A percentile compares a stretch with the other conserved stretches of the same genome.
phyloP scores from a whole-genome alignment of 129 eudicot species.

The Arctium lappa region DNA sequence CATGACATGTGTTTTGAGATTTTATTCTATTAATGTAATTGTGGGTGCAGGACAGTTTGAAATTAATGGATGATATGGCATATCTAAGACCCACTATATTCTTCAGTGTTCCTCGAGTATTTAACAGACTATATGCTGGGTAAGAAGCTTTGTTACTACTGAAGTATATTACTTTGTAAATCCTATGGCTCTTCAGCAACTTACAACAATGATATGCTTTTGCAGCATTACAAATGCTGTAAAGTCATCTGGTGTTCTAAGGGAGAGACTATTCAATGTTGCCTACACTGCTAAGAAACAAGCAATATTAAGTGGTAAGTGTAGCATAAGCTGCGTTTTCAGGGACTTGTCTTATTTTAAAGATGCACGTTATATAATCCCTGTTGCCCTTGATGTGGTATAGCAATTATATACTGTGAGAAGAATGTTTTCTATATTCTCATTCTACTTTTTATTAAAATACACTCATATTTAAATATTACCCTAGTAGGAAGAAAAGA shows the following conservation, averaged over 20 bases:
- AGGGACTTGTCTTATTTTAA: not conserved
- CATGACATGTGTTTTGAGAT: not conserved
- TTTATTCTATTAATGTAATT: not conserved
- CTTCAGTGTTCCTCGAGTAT: conserved; percentile 62
- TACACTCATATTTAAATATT: too few relatives aligned
- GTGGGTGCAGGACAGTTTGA: conserved; percentile 48
- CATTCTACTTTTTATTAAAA: not conserved
- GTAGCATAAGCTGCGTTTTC: not conserved
- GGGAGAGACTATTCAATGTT: conserved; percentile 49
- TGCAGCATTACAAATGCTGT: conserved; percentile 52
- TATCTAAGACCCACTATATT: conserved; percentile 56
- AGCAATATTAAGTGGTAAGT: conserved; percentile 43
- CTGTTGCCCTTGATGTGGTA: not conserved
- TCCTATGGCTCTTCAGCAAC: not conserved
- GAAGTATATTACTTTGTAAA: not conserved
- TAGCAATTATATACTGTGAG: not conserved
- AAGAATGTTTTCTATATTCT: not conserved
- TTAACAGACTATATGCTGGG: conserved; percentile 51
- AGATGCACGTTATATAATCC: not conserved
- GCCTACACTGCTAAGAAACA: conserved; percentile 63
- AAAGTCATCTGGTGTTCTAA: conserved; percentile 47
- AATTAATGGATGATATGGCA: conserved; percentile 60
- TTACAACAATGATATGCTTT: not conserved
- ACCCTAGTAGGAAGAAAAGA: too few relatives aligned
- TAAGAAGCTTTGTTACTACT: conserved; percentile 15